These are phyloP conservation scores for Apiotrichum gamsii DNA, from an alignment of 1,284 basidiomycete species.

Conservation along the genomic window DNA sequence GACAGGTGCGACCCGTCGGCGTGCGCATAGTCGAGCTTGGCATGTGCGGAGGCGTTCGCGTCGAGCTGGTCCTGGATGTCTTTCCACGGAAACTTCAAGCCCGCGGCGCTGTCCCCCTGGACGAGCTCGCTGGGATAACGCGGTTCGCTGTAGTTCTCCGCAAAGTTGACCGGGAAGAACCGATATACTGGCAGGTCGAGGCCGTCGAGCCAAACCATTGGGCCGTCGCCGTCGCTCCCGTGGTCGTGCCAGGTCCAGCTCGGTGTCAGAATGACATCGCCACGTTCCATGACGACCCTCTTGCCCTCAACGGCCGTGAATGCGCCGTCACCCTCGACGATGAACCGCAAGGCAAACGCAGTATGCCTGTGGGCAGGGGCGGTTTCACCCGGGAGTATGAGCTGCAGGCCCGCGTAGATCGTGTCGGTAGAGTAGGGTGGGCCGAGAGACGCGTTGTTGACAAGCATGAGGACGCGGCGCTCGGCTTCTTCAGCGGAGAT, in stretches of 20 bases:
- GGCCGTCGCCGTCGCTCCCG: conserved; percentile 13
- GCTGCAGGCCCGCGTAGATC: conserved; percentile 18
- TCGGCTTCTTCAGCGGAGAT: conserved; percentile 17
- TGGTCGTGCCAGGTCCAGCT: conserved; percentile 18
- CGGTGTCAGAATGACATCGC: conserved; percentile 20
- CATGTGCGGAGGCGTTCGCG: conserved; percentile 3
- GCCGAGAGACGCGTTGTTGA: conserved; percentile 6
- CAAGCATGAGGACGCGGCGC: conserved; percentile 20
- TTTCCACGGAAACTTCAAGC: conserved; percentile 13
- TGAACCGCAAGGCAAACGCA: conserved; percentile 19
- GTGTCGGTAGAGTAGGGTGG: conserved; percentile 15
- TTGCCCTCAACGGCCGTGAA: conserved; percentile 17
- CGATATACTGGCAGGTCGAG: conserved; percentile 17
- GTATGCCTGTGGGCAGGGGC: conserved; percentile 19
- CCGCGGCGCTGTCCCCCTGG: conserved; percentile 10
- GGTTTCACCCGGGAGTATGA: conserved; percentile 18
- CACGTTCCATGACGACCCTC: conserved; percentile 18
- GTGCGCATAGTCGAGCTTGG: no score
- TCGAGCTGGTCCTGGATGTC: conserved; percentile 16
- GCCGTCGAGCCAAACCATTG: conserved; percentile 23
- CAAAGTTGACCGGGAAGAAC: conserved; percentile 18
- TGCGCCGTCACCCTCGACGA: conserved; percentile 20
- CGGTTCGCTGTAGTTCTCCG: conserved; percentile 14
- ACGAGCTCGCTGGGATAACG: no score
- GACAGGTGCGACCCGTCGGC: no score